Evolutionary conservation across 768 basidiomycete species (phyloP), one percentile per base, ranked within the genome.

Genomic region (Hypholoma sublateritium): DNA sequence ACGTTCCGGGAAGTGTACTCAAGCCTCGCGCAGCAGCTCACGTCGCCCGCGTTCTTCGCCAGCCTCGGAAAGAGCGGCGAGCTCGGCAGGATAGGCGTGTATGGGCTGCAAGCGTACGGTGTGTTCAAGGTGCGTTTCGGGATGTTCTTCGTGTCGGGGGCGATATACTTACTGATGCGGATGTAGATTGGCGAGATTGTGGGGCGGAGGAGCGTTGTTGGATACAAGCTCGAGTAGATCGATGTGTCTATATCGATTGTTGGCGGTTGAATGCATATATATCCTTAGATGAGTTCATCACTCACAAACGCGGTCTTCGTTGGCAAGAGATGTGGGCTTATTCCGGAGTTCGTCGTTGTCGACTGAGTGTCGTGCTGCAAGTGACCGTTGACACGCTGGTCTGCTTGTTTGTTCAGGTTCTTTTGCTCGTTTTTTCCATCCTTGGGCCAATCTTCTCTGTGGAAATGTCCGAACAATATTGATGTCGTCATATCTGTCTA

Each of bases 41-140:
- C 72, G 51, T 83, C 80, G 68, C 70, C 76, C 0, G 73, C 74
- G 21, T 90, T 86, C 71, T 86, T 87, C 83, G 80, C 85, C 11
- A 76, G 82, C 56, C 69, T 86, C 13, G 65, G 82, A 13, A 70
- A 75, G 63, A 85, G 76, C 47, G 91, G 92, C 6, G 85, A 91
- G 64, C 81, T 85, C 72, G 79, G 79, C 5, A 80, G 80, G 63
- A 77, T 93, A 22, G 85, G 85, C 9, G 70, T 93, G 16, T 92
- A 93, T 67, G 91, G 83, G 8, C 67, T 93, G 21, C 92, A 96
- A 74, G 93, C 91, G 32, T 96, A 95, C 68, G 87, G 88, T 14
- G 88, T 96, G 64, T 96, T 90, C 80, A 91, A 91, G 79, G 90
- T 88, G 59, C 34, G 83, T 70, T n/a, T 43, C 14, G 17, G 12